Evolutionary conservation across 805 yeast species (phyloP).

Genomic region (Saccharomycopsis schoenii): DNA sequence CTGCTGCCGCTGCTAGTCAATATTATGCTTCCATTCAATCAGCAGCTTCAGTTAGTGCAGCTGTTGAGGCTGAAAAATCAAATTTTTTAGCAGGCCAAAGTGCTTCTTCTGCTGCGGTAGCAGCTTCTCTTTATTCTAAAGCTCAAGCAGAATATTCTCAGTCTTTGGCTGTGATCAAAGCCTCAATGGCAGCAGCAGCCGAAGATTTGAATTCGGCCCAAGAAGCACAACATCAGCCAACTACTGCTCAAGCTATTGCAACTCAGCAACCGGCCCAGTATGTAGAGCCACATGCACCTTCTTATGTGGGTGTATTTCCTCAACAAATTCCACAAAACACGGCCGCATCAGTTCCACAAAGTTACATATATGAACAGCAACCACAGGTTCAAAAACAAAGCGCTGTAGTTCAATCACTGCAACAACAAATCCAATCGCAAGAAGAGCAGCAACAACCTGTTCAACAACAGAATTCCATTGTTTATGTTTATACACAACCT

Average conservation of each 20-base stretch:
- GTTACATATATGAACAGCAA: not conserved
- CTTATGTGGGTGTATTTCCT: not conserved
- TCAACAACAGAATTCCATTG: not conserved
- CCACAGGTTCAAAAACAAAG: not conserved
- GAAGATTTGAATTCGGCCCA: not conserved
- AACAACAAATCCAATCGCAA: not conserved
- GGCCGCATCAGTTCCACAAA: not conserved
- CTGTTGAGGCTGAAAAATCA: not conserved
- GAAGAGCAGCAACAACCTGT: not conserved
- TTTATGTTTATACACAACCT: not conserved
- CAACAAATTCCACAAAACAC: not conserved
- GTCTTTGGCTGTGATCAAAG: not conserved
- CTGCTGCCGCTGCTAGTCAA: not conserved
- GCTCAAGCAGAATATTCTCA: not conserved
- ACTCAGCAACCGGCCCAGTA: not conserved
- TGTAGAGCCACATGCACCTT: not conserved
- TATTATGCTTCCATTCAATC: not conserved
- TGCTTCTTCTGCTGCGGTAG: not conserved
- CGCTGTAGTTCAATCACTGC: not conserved
- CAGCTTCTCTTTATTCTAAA: not conserved
- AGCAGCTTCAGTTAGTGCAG: not conserved
- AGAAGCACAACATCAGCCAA: not conserved
- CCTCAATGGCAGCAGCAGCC: not conserved
- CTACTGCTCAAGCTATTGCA: not conserved
- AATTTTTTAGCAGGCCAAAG: not conserved